Percentiles rank a stretch among this genome's conserved stretches.
phyloP scores from a whole-genome alignment of 1,284 basidiomycete genomes.

The Cystobasidiaceae sp. region DNA sequence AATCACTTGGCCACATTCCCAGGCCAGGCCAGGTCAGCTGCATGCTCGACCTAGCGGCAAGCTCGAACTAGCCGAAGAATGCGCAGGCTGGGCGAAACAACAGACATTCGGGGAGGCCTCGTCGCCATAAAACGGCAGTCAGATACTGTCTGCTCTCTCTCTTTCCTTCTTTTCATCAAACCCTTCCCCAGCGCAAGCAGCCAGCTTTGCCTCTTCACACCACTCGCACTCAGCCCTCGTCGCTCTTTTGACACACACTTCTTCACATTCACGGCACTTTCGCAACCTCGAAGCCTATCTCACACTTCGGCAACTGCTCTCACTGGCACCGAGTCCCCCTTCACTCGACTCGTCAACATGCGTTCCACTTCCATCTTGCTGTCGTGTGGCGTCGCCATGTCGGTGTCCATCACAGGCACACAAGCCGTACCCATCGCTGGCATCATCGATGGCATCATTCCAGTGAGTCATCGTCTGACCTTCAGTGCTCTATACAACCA shows the following conservation, averaged over 20 bases:
- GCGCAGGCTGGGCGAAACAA: neutral
- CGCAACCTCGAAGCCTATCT: no score
- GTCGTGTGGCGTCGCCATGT: neutral
- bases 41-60: neutral
- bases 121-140: neutral
- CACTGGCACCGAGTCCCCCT: no score
- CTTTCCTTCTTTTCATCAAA: neutral
- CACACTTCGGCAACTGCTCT: no score
- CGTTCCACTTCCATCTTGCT: neutral
- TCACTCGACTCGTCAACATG: neutral
- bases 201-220: neutral
- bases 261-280: no score
- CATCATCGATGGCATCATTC: conserved; percentile 10
- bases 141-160: neutral
- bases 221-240: neutral
- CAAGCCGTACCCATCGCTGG: neutral
- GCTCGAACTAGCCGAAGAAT: neutral
- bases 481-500: no score
- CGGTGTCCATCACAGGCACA: neutral
- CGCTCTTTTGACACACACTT: no score
- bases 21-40: neutral
- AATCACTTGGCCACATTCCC: neutral
- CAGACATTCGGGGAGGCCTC: neutral
- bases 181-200: neutral
- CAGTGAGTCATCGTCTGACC: conserved; percentile 9